Conservation (phyloP, 2,329 filamentous ascomycete species). For the Hypoxylon rubiginosum region DNA sequence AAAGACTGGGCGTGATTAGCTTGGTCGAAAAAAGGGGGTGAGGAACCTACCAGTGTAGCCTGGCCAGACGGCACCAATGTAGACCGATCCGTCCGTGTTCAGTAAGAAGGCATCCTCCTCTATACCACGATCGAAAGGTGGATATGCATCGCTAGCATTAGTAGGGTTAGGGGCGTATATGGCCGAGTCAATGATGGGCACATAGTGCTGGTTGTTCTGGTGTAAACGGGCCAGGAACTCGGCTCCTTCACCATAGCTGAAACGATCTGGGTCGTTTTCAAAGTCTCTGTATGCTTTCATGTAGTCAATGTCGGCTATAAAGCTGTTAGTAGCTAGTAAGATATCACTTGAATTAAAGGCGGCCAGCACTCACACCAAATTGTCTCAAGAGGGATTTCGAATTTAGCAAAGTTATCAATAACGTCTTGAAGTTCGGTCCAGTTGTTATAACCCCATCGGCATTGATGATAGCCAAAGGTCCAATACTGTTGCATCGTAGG, state of each 20-base stretch:
- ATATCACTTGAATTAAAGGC: not conserved
- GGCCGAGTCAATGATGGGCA: conserved; percentile 81
- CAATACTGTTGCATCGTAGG: conserved; percentile 87
- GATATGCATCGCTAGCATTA: conserved; percentile 75
- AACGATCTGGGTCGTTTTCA: conserved; percentile 71
- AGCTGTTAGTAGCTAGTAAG: conserved; percentile 56
- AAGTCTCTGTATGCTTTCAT: conserved; percentile 74
- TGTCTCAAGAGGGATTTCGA: conserved; percentile 77
- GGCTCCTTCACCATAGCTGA: conserved; percentile 68
- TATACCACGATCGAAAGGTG: conserved; percentile 72
- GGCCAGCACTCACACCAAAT: conserved; percentile 68
- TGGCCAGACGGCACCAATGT: conserved; percentile 79
- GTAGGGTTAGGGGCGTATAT: conserved; percentile 78
- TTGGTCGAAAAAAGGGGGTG: not conserved
- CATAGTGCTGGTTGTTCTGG: conserved; percentile 74
- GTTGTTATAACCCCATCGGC: conserved; percentile 84
- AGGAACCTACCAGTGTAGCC: conserved; percentile 66
- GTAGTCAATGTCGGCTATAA: conserved; percentile 76
- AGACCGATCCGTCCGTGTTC: conserved; percentile 68
- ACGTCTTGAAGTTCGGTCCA: conserved; percentile 77
- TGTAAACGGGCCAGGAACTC: conserved; percentile 74
- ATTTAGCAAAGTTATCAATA: conserved; percentile 73
- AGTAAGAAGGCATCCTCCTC: conserved; percentile 67
- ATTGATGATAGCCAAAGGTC: conserved; percentile 86
- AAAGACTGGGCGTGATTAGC: conserved; percentile 61